Percentiles rank a stretch among this genome's conserved stretches.
These are phyloP conservation scores for Pontederia paniculata DNA, from an alignment of 176 grass and related monocot genomes.

Conservation along the genomic window DNA sequence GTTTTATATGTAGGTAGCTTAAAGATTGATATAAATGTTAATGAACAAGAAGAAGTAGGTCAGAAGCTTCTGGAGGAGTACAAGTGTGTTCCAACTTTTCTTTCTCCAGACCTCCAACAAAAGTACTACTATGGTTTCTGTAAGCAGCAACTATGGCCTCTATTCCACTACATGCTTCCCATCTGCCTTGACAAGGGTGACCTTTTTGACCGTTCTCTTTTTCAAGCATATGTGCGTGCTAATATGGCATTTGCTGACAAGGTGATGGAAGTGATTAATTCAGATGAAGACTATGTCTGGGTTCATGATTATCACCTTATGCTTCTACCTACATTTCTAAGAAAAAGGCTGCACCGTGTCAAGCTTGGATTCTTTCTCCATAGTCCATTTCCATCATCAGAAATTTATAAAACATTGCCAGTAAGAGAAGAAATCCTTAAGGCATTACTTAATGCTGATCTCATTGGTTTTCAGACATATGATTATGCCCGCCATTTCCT, in stretches of 20 bases:
- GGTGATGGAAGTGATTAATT: slow-evolving; percentile 85
- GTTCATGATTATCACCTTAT: slow-evolving; percentile 97
- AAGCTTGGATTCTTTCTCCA: slow-evolving; percentile 85
- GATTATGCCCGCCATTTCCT: slow-evolving; percentile 93
- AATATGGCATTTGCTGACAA: slow-evolving; percentile 89
- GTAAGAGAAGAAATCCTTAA: slow-evolving; percentile 91
- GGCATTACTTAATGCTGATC: slow-evolving; percentile 79
- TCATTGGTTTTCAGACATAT: slow-evolving; percentile 95
- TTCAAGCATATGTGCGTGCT: slow-evolving; percentile 79
- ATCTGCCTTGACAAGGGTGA: slow-evolving; percentile 79
- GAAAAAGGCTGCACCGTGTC: slow-evolving; percentile 60
- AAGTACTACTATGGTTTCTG: slow-evolving; percentile 96
- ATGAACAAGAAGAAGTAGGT: slow-evolving; percentile 57
- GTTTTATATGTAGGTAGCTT: slow-evolving; percentile 75
- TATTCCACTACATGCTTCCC: slow-evolving; percentile 93
- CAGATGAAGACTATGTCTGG: slow-evolving; percentile 90
- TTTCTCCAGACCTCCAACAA: slow-evolving; percentile 40
- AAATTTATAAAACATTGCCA: slow-evolving; percentile 86
- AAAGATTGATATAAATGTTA: slow-evolving; percentile 60
- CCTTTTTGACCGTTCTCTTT: slow-evolving; percentile 61
- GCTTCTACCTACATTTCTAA: slow-evolving; percentile 86
- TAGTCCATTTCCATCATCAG: slow-evolving; percentile 73
- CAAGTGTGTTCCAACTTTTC: slow-evolving; percentile 72
- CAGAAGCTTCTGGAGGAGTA: slow-evolving; percentile 48
- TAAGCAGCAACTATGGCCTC: slow-evolving; percentile 85